Percentiles rank a stretch among this genome's conserved stretches.
Conservation (phyloP, 495 filamentous ascomycete species). For the Zalerion maritima region DNA sequence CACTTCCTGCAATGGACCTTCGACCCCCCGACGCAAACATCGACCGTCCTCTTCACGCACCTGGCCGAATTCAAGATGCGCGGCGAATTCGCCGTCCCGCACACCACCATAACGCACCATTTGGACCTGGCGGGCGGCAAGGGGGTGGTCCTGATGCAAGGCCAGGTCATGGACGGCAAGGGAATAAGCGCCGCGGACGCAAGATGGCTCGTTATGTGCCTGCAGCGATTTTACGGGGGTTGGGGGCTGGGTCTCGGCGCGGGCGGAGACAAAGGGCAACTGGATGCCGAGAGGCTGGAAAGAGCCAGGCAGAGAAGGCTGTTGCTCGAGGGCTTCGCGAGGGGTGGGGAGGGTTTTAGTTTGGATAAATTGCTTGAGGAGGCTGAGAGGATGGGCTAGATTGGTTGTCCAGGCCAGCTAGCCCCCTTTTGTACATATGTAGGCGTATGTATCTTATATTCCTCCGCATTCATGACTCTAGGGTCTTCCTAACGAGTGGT, state of each 20-base stretch:
- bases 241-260: conserved; percentile 34
- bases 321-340: conserved; percentile 68
- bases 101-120: conserved; percentile 88
- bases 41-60: conserved; percentile 82
- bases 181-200: conserved; percentile 71
- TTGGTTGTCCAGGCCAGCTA: no score
- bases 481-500: no score
- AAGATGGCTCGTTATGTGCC: conserved; percentile 76
- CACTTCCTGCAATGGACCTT: conserved; percentile 72
- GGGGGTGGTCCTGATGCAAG: conserved; percentile 72
- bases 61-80: conserved; percentile 83
- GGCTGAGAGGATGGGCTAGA: conserved; percentile 56
- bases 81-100: conserved; percentile 76
- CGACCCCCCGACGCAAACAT: conserved; percentile 43
- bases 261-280: conserved; percentile 29
- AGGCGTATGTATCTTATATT: no score
- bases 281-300: conserved; percentile 11
- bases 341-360: conserved; percentile 62
- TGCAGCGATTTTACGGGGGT: conserved; percentile 79
- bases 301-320: conserved; percentile 34
- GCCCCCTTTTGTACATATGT: no score
- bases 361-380: conserved; percentile 76
- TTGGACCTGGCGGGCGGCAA: conserved; percentile 57
- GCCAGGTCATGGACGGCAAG: conserved; percentile 56
- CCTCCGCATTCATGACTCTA: no score